Evolutionary conservation across 805 yeast species (phyloP), one percentile per base, ranked within the genome.

Genomic region (Nematodospora valgi): DNA sequence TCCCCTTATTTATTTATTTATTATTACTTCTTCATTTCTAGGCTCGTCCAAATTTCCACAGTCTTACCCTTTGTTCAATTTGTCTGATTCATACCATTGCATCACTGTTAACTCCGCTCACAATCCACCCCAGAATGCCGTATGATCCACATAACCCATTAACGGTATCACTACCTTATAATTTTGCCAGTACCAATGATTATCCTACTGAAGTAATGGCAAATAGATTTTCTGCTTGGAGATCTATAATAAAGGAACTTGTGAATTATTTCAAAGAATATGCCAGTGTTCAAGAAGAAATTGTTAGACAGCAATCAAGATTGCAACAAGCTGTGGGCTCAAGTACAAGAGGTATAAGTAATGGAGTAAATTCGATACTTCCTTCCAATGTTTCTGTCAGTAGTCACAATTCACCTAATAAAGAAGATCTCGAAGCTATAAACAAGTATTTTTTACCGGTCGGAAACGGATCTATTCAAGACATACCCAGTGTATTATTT

Each of bases 191-290:
- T 12, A 56, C 51, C n/a, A 47, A 51, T 19, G 72, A 67, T 30
- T 65, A 49, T 39, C 98, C 98, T 8, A 88, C 97, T 1, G 97
- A 89, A 39, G 76, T 85, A 5, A 66, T 91, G 40, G 93, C 96
- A 2, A 72, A 76, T 19, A 69, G 98, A 43, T 89, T 91, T 56
- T 72, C 80, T 32, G 82, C 94, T 2, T 91, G 97, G 96, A 70
- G 96, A 39, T 72, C 75, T 26, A 77, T 89, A 37, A 79, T 88
- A 38, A 78, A 80, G 42, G 82, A 91, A 23, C 62, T 91, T 37
- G 71, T 86, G 14, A 76, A 72, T 30, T 91, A 91, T 52, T 68
- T 91, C 43, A 76, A 74, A 42, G 96, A 88, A 51, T 80, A 79
- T 25, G 87, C 86, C 7, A 74, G 84, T 10, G 89, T 86, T 38